phyloP scores from a whole-genome alignment of 2,329 filamentous ascomycete species.

The Penicillium corylophilum region DNA sequence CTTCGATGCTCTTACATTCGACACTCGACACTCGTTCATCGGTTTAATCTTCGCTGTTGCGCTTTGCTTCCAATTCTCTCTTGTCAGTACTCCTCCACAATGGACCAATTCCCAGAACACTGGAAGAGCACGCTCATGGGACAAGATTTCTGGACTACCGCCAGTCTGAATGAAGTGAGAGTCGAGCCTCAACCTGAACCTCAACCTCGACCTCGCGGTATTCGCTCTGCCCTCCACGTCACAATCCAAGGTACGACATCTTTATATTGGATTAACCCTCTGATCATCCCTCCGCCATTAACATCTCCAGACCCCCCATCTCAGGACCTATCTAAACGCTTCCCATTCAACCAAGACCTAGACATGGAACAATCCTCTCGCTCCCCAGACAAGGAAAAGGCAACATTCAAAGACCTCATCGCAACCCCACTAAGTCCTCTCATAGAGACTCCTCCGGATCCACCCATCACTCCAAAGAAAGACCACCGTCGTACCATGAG shows the following conservation, averaged over 20 bases:
- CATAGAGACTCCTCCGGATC: not conserved
- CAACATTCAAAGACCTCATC: not conserved
- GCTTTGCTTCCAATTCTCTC: too few species aligned
- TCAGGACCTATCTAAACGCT: slow-evolving; percentile 19
- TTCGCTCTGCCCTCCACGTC: not conserved
- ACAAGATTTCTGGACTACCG: slow-evolving; percentile 24
- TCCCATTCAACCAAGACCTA: slow-evolving; percentile 25
- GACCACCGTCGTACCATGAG: slow-evolving; percentile 5
- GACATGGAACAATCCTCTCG: slow-evolving; percentile 6
- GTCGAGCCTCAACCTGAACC: not conserved
- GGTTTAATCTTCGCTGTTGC: not conserved
- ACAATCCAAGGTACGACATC: not conserved
- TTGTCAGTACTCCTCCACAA: slow-evolving; percentile 1
- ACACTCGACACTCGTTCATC: not conserved
- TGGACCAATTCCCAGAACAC: slow-evolving; percentile 23
- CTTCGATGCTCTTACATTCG: not conserved
- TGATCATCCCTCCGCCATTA: not conserved
- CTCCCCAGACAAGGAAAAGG: not conserved
- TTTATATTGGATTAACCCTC: too few species aligned
- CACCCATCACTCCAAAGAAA: not conserved
- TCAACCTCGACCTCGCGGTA: not conserved
- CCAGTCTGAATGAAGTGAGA: not conserved
- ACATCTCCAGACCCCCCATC: not conserved
- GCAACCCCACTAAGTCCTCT: not conserved
- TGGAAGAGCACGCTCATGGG: slow-evolving; percentile 30